Evolutionary conservation across 192 early-diverging fungal genomes (phyloP).

Genomic region (Entomortierella parvispora): DNA sequence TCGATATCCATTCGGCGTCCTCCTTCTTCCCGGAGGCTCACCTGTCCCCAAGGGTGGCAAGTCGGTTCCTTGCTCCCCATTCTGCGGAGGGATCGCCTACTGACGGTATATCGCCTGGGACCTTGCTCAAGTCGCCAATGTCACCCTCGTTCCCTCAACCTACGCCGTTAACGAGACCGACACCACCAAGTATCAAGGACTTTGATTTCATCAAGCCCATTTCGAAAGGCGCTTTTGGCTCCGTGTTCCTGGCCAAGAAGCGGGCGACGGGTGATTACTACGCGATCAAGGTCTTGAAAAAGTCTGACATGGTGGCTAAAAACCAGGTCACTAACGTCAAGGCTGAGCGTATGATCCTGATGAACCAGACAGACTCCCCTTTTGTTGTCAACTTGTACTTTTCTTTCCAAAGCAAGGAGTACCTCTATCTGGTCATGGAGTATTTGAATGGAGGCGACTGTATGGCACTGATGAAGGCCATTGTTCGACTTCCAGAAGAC

Average conservation of each 20-base stretch:
- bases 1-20: conserved; percentile 43
- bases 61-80: conserved; percentile 33
- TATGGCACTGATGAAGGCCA: conserved; percentile 80
- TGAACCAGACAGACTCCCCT: conserved; percentile 83
- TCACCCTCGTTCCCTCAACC: conserved; percentile 53
- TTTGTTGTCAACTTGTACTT: conserved; percentile 88
- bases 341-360: conserved; percentile 89
- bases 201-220: conserved; percentile 93
- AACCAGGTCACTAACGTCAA: conserved; percentile 93
- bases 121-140: conserved; percentile 43
- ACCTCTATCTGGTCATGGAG: conserved; percentile 89
- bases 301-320: conserved; percentile 91
- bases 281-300: conserved; percentile 88
- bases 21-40: conserved; percentile 35
- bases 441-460: conserved; percentile 92
- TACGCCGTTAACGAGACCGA: conserved; percentile 59
- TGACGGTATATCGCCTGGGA: conserved; percentile 24
- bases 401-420: conserved; percentile 86
- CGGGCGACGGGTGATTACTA: conserved; percentile 85
- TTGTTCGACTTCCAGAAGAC: conserved; percentile 78
- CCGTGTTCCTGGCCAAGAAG: conserved; percentile 88
- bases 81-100: conserved; percentile 50
- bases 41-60: conserved; percentile 25
- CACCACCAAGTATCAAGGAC: conserved; percentile 83
- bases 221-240: conserved; percentile 90